These are phyloP conservation scores for Neopestalotiopsis sp. DNA, from an alignment of 2,329 filamentous ascomycete genomes.

Conservation along the genomic window DNA sequence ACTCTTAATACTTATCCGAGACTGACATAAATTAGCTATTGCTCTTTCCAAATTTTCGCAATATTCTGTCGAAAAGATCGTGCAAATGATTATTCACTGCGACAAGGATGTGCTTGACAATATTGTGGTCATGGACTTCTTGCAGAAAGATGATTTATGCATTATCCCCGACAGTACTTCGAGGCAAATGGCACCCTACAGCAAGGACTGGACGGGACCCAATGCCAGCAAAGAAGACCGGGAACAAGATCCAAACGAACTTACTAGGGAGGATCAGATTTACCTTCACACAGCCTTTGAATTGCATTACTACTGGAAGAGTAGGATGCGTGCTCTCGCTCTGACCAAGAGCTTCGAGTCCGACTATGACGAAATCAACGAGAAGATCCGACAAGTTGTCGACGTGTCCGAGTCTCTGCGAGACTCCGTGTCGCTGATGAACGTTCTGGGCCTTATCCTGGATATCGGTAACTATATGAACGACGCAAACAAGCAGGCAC, in stretches of 20 bases:
- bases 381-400: slow-evolving; percentile 86
- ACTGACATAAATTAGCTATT: slow-evolving; percentile 66
- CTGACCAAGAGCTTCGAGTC: slow-evolving; percentile 82
- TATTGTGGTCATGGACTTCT: slow-evolving; percentile 91
- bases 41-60: slow-evolving; percentile 93
- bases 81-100: slow-evolving; percentile 94
- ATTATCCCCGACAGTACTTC: slow-evolving; percentile 88
- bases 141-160: slow-evolving; percentile 91
- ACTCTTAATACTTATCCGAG: background rate
- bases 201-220: slow-evolving; percentile 93
- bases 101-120: slow-evolving; percentile 89
- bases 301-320: slow-evolving; percentile 98
- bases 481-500: slow-evolving; percentile 97
- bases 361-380: slow-evolving; percentile 91
- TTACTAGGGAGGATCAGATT: slow-evolving; percentile 94
- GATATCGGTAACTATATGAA: slow-evolving; percentile 99
- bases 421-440: slow-evolving; percentile 93
- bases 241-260: slow-evolving; percentile 84
- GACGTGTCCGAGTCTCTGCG: slow-evolving; percentile 85
- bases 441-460: slow-evolving; percentile 91
- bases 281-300: slow-evolving; percentile 94
- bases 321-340: slow-evolving; percentile 87
- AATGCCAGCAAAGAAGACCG: slow-evolving; percentile 78
- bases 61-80: slow-evolving; percentile 80
- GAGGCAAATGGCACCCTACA: slow-evolving; percentile 93